These are phyloP conservation scores for Remersonia thermophila DNA, from an alignment of 2,329 filamentous ascomycete genomes.

Conservation along the genomic window DNA sequence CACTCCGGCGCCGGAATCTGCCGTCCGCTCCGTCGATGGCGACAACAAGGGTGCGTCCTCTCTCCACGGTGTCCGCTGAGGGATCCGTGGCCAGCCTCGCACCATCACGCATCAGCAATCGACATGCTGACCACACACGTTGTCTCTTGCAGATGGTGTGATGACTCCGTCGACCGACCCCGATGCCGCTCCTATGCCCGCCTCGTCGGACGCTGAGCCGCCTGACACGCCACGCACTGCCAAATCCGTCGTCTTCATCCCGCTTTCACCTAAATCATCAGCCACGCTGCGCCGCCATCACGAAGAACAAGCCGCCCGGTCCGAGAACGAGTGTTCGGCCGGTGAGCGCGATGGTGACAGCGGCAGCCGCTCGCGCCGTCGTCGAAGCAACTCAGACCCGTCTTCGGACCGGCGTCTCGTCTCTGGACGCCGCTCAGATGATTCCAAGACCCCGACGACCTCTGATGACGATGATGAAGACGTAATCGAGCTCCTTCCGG, in stretches of 20 bases:
- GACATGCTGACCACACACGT: no score
- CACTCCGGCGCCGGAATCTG: conserved; percentile 5
- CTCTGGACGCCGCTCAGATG: conserved; percentile 14
- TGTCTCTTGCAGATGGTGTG: no score
- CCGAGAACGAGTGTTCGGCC: conserved; percentile 4
- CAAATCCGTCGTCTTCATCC: conserved; percentile 36
- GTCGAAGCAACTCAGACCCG: conserved; percentile 22
- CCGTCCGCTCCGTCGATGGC: conserved; percentile 8
- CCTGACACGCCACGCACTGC: conserved; percentile 11
- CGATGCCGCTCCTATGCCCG: no score
- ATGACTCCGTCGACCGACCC: no score
- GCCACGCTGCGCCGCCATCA: conserved; percentile 32
- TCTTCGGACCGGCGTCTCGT: conserved; percentile 22
- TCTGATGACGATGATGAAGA: conserved; percentile 26
- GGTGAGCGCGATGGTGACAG: conserved; percentile 4
- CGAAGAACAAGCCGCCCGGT: conserved; percentile 20
- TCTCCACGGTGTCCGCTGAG: conserved; percentile 9
- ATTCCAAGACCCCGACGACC: conserved; percentile 20
- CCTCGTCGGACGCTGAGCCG: no score
- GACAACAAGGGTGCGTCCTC: conserved; percentile 20
- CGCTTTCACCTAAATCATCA: conserved; percentile 37
- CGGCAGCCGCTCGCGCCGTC: conserved; percentile 11
- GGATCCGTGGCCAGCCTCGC: not conserved
- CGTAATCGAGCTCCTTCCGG: conserved; percentile 32
- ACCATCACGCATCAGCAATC: no score